Evolutionary conservation across 345 rosid genomes (phyloP), one percentile per base, ranked within the genome.

Genomic region (Ricinus communis): DNA sequence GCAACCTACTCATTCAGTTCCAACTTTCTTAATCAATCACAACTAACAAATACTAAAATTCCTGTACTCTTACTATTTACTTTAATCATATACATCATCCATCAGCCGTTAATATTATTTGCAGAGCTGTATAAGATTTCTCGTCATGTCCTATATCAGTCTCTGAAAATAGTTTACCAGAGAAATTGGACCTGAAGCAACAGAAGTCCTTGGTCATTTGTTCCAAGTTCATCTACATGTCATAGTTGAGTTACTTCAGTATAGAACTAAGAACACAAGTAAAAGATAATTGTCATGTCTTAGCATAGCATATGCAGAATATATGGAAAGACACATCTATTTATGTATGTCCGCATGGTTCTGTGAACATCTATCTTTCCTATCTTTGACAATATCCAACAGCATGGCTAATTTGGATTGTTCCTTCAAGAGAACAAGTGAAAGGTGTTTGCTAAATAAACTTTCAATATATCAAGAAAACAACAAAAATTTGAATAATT

Each of bases 231-330:
- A 38, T 62, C 45, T 50, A 21, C 15, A 66, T 49, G 31, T 62
- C 9, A n/a, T 8, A 21, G 18, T 62, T 45, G 18, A 62, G 19
- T 38, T 8, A 21, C 8, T 62, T 45, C 40, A 62, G 19, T 38
- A 40, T 18, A 62, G 4, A 53, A 24, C 9, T 61, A 61, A 9
- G 47, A 61, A 38, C 65, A 66, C 46, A 11, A 13, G 16, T 31
- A 33, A n/a, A 36, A 30, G 5, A 31, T 22, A 50, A 33, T 50
- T 50, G 18, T 8, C n/a, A 22, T 18, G 22, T 46, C 11, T 5
- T 38, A 66, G 58, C 59, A 66, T 50, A 19, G 12, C 61, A n/a
- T n/a, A n/a, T n/a, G n/a, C 30, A 56, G 36, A 56, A 56, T 15
- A 25, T 15, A n/a, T 24, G 61, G 33, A 25, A 12, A 16, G 12